These are phyloP conservation scores for Monosporascus sp. DNA, from an alignment of 2,329 filamentous ascomycete genomes.

Conservation along the genomic window DNA sequence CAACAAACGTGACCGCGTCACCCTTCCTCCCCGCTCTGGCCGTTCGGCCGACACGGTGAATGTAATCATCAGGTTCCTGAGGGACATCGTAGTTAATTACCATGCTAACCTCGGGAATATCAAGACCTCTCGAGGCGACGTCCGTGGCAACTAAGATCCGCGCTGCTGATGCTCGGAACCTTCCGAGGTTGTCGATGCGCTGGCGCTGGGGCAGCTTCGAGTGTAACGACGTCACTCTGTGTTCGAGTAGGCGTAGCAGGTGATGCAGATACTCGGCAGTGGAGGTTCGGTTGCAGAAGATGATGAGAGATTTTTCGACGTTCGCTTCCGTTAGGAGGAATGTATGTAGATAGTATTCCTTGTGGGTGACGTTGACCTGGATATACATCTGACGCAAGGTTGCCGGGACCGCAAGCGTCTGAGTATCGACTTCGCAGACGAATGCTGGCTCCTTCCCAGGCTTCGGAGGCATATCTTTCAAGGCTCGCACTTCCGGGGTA, in stretches of 20 bases:
- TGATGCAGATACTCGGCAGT: constrained; percentile 89
- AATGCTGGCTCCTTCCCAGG: constrained; percentile 72
- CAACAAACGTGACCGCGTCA: constrained; percentile 80
- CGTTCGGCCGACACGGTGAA: constrained; percentile 92
- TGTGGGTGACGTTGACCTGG: constrained; percentile 83
- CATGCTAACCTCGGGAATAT: constrained; percentile 85
- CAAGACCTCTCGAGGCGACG: constrained; percentile 87
- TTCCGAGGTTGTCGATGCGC: constrained; percentile 78
- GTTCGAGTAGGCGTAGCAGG: constrained; percentile 75
- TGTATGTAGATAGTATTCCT: constrained; percentile 90
- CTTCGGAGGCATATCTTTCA: constrained; percentile 71
- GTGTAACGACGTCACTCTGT: constrained; percentile 88
- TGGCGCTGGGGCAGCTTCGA: constrained; percentile 81
- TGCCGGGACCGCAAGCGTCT: constrained; percentile 68
- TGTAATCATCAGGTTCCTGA: constrained; percentile 94
- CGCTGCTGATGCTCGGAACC: constrained; percentile 85
- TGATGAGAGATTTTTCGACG: constrained; percentile 70
- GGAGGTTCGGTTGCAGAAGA: constrained; percentile 89
- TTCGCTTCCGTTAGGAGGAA: constrained; percentile 78
- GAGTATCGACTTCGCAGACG: constrained; percentile 81
- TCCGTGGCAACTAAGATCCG: constrained; percentile 91
- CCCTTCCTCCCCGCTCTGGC: constrained; percentile 84
- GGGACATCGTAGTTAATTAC: constrained; percentile 96
- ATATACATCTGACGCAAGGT: constrained; percentile 82
- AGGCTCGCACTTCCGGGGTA: constrained; percentile 81